phyloP scores from a whole-genome alignment of 305 asterid species.

The Solanum hybrid region DNA sequence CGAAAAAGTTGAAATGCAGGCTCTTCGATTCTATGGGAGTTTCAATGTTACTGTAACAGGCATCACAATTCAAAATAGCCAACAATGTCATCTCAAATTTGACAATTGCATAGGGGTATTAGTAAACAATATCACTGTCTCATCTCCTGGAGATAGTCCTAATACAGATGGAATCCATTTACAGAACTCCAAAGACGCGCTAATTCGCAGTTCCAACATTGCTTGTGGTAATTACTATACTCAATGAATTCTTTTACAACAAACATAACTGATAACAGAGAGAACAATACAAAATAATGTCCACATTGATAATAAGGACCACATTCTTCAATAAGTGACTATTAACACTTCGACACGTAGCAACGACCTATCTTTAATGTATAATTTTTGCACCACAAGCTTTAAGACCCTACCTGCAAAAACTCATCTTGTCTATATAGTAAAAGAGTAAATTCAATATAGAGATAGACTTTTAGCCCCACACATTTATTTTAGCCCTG shows the following conservation, averaged over 20 bases:
- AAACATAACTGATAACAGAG: not conserved
- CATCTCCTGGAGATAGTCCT: conserved; percentile 94
- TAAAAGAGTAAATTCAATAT: not conserved
- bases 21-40: conserved; percentile 91
- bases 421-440: conserved; percentile 18
- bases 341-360: conserved; percentile 20
- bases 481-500: not conserved
- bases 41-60: conserved; percentile 85
- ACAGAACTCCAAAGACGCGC: conserved; percentile 88
- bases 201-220: conserved; percentile 57
- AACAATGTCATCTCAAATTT: conserved; percentile 82
- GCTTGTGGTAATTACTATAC: conserved; percentile 60
- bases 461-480: not conserved
- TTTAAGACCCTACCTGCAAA: conserved; percentile 15
- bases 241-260: not conserved
- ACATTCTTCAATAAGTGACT: conserved; percentile 11
- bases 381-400: conserved; percentile 21
- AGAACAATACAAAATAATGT: conserved; percentile 19
- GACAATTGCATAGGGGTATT: conserved; percentile 85
- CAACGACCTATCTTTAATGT: conserved; percentile 13
- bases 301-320: conserved; percentile 15
- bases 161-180: conserved; percentile 95
- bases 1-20: conserved; percentile 32
- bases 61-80: conserved; percentile 77
- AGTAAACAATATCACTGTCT: conserved; percentile 59